Evolutionary conservation across 805 yeast species (phyloP).

Genomic region (Metschnikowia lachancei): DNA sequence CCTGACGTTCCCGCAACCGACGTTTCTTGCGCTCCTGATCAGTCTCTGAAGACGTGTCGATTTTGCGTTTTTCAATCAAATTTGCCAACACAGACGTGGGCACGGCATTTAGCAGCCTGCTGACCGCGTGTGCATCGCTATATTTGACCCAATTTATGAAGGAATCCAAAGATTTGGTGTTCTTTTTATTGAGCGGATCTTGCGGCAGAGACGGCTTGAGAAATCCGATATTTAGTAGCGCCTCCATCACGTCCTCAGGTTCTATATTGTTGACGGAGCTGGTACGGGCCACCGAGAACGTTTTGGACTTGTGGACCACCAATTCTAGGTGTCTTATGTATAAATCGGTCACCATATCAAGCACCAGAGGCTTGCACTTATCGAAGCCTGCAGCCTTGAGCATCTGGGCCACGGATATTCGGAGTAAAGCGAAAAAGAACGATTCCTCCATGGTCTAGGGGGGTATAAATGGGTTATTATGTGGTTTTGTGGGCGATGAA

Average conservation of each 20-base stretch:
- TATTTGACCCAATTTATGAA: slow-evolving; percentile 37
- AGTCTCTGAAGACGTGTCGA: slow-evolving; percentile 34
- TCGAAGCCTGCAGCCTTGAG: slow-evolving; percentile 84
- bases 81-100: slow-evolving; percentile 31
- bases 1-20: slow-evolving; percentile 38
- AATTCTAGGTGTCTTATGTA: slow-evolving; percentile 61
- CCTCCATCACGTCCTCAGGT: slow-evolving; percentile 69
- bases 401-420: slow-evolving; percentile 49
- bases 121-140: slow-evolving; percentile 26
- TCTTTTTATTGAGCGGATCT: slow-evolving; percentile 42
- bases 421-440: slow-evolving; percentile 37
- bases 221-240: slow-evolving; percentile 61
- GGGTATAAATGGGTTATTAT: background rate
- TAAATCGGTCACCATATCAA: slow-evolving; percentile 77
- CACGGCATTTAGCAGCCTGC: slow-evolving; percentile 28
- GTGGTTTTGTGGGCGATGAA: too few species aligned
- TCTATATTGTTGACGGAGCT: slow-evolving; percentile 38
- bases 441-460: slow-evolving; percentile 37
- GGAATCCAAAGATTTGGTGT: slow-evolving; percentile 38
- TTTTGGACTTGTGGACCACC: slow-evolving; percentile 49
- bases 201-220: slow-evolving; percentile 51
- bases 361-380: slow-evolving; percentile 62
- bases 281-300: slow-evolving; percentile 45
- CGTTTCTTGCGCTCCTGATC: slow-evolving; percentile 36
- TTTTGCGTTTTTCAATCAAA: slow-evolving; percentile 38